phyloP scores from a whole-genome alignment of 2,329 filamentous ascomycete species.

The Daldinia sp. region DNA sequence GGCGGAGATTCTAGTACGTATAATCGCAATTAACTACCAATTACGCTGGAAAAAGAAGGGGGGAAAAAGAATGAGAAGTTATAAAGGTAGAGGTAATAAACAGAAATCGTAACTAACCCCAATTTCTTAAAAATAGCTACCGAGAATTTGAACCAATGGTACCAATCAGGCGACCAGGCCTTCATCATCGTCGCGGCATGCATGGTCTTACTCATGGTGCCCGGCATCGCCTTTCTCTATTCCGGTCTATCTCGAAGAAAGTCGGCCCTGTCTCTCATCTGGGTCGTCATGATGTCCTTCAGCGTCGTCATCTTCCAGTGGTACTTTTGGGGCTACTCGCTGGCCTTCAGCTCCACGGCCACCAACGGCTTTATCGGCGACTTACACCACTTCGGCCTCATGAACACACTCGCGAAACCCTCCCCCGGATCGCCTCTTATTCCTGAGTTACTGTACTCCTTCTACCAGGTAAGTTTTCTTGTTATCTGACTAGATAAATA shows the following conservation, averaged over 20 bases:
- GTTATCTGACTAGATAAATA: not conserved
- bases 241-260: constrained; percentile 97
- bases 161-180: constrained; percentile 88
- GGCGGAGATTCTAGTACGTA: constrained; percentile 84
- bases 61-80: not conserved
- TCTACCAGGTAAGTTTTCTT: constrained; percentile 79
- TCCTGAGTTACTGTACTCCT: constrained; percentile 90
- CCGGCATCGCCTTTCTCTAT: constrained; percentile 96
- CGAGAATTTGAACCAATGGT: constrained; percentile 97
- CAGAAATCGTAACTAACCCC: constrained; percentile 27
- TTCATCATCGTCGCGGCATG: constrained; percentile 91
- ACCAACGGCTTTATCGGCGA: constrained; percentile 94
- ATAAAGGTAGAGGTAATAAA: not conserved
- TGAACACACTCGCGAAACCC: constrained; percentile 84
- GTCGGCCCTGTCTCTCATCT: constrained; percentile 96
- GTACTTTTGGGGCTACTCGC: constrained; percentile 99
- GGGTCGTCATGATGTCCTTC: constrained; percentile 94
- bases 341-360: constrained; percentile 86
- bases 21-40: constrained; percentile 7
- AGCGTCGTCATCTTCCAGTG: constrained; percentile 96
- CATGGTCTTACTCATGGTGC: constrained; percentile 97
- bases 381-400: constrained; percentile 87
- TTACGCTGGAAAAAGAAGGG: not conserved
- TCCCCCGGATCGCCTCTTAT: constrained; percentile 90
- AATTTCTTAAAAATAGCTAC: constrained; percentile 64